These are phyloP conservation scores for Cryptococcus wingfieldii DNA, from an alignment of 1,284 basidiomycete species.

Conservation along the genomic window DNA sequence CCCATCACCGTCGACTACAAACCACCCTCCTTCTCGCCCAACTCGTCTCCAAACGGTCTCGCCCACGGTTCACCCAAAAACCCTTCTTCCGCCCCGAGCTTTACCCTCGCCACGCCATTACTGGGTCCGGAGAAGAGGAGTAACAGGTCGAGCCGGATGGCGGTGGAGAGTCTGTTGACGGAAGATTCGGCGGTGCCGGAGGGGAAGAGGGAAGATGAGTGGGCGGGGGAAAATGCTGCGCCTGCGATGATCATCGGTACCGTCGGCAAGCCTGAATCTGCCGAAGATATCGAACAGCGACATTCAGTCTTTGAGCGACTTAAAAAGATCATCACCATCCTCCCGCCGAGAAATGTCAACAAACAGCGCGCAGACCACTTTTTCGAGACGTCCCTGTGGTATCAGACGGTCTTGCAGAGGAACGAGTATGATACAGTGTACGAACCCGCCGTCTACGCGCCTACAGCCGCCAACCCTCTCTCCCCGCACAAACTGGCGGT, in stretches of 20 bases:
- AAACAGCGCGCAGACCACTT: slow-evolving; percentile 23
- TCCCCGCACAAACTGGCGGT: slow-evolving; percentile 44
- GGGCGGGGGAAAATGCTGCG: slow-evolving; percentile 40
- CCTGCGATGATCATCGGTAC: slow-evolving; percentile 38
- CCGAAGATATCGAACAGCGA: slow-evolving; percentile 19
- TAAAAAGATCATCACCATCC: slow-evolving; percentile 24
- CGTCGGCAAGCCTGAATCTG: slow-evolving; percentile 4
- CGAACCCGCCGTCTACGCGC: slow-evolving; percentile 38
- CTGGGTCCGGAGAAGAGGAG: slow-evolving; percentile 13
- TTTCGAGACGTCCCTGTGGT: slow-evolving; percentile 36
- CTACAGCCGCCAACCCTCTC: slow-evolving; percentile 37
- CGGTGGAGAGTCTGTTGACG: slow-evolving; percentile 32
- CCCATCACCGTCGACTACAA: neutral
- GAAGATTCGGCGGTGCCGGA: slow-evolving; percentile 30
- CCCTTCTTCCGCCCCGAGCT: slow-evolving; percentile 16
- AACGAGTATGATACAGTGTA: slow-evolving; percentile 40
- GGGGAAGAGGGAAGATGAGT: slow-evolving; percentile 35
- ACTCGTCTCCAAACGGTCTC: neutral
- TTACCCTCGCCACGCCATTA: slow-evolving; percentile 17
- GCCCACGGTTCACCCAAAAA: slow-evolving; percentile 12
- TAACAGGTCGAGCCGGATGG: slow-evolving; percentile 23
- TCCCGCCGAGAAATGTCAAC: slow-evolving; percentile 34
- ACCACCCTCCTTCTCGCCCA: slow-evolving; percentile 1
- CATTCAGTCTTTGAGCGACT: slow-evolving; percentile 29
- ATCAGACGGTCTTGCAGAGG: slow-evolving; percentile 30